Evolutionary conservation across 2,329 filamentous ascomycete genomes (phyloP).

Genomic region (Fusarium lateritium): DNA sequence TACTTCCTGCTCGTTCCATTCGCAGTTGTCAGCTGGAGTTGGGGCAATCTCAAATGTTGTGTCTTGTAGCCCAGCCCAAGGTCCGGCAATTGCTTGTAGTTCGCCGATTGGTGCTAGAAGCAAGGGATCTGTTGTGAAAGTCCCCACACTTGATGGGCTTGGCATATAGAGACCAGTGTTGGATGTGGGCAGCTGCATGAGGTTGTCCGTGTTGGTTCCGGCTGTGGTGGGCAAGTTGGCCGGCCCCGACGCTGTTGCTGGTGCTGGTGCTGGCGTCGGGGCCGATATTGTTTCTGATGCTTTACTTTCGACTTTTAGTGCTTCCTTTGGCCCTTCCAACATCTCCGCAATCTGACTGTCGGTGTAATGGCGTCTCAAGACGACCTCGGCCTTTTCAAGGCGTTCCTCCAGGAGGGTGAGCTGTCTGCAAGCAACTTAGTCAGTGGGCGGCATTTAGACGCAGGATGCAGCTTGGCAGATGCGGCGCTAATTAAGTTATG

Average conservation of each 20-base stretch:
- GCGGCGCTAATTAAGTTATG: background rate
- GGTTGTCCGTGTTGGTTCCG: constrained; percentile 9
- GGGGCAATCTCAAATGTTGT: background rate
- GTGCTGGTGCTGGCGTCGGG: constrained; percentile 9
- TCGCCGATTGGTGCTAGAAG: constrained; percentile 30
- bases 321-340: constrained; percentile 32
- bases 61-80: constrained; percentile 16
- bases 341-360: constrained; percentile 39
- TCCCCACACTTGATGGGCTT: constrained; percentile 10
- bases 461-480: background rate
- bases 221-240: constrained; percentile 19
- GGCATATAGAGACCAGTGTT: constrained; percentile 18
- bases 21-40: constrained; percentile 28
- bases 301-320: background rate
- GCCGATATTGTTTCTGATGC: constrained; percentile 6
- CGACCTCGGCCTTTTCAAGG: constrained; percentile 40
- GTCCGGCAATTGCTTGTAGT: constrained; percentile 12
- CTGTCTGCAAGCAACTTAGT: constrained; percentile 24
- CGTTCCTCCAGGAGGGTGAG: constrained; percentile 41
- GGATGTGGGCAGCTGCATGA: constrained; percentile 21
- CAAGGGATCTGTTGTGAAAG: constrained; percentile 19
- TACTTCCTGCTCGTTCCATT: constrained; percentile 38
- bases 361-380: constrained; percentile 38
- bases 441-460: constrained; percentile 2
- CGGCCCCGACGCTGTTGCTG: constrained; percentile 11